Percentiles rank a stretch among this genome's conserved stretches.
Evolutionary conservation across 1,284 basidiomycete genomes (phyloP).

Genomic region (Trichosporon coremiiforme): DNA sequence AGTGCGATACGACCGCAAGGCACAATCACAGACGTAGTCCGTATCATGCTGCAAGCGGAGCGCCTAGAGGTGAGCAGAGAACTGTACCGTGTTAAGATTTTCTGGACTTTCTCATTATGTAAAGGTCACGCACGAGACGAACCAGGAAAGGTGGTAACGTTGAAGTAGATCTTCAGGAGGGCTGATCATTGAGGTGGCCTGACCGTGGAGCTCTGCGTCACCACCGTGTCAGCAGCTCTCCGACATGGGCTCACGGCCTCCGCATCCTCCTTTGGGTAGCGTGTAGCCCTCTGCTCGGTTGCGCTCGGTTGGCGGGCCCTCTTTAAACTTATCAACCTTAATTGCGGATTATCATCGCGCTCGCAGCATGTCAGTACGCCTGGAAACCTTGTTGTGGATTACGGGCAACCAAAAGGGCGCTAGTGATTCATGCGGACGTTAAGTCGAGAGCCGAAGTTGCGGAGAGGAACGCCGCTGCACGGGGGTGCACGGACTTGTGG

Average conservation of each 20-base stretch:
- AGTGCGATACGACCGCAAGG: background rate
- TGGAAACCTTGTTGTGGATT: conserved; percentile 11
- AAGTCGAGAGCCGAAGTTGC: background rate
- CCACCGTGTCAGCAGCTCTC: too few relatives aligned
- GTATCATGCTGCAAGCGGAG: background rate
- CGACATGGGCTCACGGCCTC: too few relatives aligned
- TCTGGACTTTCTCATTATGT: conserved; percentile 1
- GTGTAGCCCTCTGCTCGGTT: background rate
- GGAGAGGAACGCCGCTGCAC: conserved; percentile 3
- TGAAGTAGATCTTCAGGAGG: background rate
- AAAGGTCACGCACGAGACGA: background rate
- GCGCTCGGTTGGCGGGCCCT: background rate
- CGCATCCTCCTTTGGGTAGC: background rate
- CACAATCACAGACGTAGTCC: background rate
- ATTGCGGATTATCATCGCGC: background rate
- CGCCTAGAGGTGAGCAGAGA: background rate
- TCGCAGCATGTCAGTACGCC: background rate
- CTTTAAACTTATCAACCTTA: conserved; percentile 18
- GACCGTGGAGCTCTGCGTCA: background rate
- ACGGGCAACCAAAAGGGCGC: background rate
- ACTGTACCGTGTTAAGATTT: background rate
- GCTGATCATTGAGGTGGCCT: background rate
- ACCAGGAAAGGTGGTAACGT: background rate
- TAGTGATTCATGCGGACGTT: background rate
- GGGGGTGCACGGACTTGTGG: background rate